Conservation (phyloP, 208 protist species). For the Strigomonas oncopelti region DNA sequence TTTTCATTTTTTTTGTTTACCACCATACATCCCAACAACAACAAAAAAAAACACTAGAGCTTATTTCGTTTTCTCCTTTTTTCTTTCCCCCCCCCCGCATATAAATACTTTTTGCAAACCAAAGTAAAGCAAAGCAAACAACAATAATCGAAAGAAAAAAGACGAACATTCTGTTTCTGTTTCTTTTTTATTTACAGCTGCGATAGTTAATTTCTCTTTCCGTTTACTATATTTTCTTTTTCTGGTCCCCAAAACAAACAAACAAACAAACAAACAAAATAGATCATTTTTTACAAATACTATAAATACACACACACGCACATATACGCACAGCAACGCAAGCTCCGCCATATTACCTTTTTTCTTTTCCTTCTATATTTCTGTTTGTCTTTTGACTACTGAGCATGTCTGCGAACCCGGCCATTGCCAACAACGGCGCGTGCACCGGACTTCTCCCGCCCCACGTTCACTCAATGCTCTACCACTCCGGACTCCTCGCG, state of each 20-base stretch:
- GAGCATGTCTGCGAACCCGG: not conserved
- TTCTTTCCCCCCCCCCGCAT: too few species aligned
- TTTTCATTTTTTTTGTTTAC: not conserved
- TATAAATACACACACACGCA: not conserved
- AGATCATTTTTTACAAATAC: conserved; percentile 5
- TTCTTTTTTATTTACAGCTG: not conserved
- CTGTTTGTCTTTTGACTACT: not conserved
- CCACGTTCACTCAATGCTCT: conserved; percentile 10
- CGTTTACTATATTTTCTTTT: not conserved
- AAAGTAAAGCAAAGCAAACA: not conserved
- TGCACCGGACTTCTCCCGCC: conserved; percentile 5
- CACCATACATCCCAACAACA: too few species aligned
- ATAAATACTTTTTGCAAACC: too few species aligned
- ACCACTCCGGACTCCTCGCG: conserved; percentile 10
- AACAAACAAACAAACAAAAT: not conserved
- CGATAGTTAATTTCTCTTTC: not conserved
- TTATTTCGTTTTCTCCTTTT: too few species aligned
- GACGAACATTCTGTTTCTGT: too few species aligned
- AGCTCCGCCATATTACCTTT: not conserved
- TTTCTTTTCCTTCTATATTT: conserved; percentile 14
- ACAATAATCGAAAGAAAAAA: not conserved
- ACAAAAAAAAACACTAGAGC: too few species aligned
- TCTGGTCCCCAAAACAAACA: not conserved
- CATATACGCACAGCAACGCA: not conserved
- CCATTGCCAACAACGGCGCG: not conserved